Evolutionary conservation across 108 stramenopile genomes (phyloP).

Genomic region (Pseudonitzschia multiseries): DNA sequence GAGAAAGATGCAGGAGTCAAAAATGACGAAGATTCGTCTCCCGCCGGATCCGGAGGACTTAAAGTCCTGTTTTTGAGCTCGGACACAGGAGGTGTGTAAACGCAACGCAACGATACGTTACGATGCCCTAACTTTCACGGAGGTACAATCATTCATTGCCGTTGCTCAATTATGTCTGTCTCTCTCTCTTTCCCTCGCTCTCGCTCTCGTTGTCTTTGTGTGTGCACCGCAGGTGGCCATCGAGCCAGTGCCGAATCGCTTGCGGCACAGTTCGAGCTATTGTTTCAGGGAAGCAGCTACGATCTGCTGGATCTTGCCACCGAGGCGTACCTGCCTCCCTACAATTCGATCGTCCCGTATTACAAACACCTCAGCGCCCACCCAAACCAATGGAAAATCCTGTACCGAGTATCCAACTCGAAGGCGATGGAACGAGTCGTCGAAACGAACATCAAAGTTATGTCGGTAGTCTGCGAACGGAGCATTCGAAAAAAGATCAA

Average conservation of each 20-base stretch:
- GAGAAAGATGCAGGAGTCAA: conserved; percentile 5
- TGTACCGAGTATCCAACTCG: conserved; percentile 75
- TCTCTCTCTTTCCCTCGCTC: background rate
- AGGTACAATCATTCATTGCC: too few species aligned
- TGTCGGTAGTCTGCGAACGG: conserved; percentile 75
- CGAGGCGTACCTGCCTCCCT: conserved; percentile 69
- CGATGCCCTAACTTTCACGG: too few species aligned
- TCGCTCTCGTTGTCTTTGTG: background rate
- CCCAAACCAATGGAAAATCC: conserved; percentile 83
- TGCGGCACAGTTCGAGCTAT: conserved; percentile 77
- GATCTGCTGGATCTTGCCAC: conserved; percentile 73
- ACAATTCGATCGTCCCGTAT: conserved; percentile 59
- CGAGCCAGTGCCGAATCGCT: conserved; percentile 91
- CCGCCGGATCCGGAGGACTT: conserved; percentile 32
- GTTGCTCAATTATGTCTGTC: background rate
- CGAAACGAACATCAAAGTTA: conserved; percentile 77
- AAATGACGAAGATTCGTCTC: background rate
- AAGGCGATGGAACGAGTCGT: conserved; percentile 67
- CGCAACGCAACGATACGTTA: too few species aligned
- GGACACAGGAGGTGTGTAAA: conserved; percentile 87
- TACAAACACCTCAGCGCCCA: conserved; percentile 81
- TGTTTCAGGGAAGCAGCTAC: conserved; percentile 82
- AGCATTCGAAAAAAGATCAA: conserved; percentile 66
- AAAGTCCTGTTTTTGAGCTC: conserved; percentile 92
- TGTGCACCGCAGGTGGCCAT: conserved; percentile 56